Evolutionary conservation across 768 basidiomycete genomes (phyloP).

Genomic region (Chalciporus sphaerocephalus): DNA sequence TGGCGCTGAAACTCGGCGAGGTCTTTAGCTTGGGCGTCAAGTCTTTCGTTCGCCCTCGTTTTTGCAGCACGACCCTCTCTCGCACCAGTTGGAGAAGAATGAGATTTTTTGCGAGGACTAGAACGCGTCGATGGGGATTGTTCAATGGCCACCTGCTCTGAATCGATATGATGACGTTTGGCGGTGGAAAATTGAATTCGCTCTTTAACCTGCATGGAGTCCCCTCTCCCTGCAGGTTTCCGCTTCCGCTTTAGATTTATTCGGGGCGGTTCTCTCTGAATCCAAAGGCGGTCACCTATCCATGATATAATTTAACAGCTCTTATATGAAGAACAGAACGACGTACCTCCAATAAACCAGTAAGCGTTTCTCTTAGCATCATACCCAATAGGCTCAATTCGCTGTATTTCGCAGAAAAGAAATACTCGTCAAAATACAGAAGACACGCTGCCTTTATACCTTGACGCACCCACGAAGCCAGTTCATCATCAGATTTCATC

Average conservation of each 20-base stretch:
- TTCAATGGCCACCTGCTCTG: neutral
- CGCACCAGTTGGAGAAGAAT: slow-evolving; percentile 29
- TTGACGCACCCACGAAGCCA: slow-evolving; percentile 67
- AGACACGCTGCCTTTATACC: neutral
- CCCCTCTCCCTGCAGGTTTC: slow-evolving; percentile 35
- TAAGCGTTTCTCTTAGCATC: slow-evolving; percentile 76
- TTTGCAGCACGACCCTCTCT: slow-evolving; percentile 63
- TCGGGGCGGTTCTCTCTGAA: slow-evolving; percentile 66
- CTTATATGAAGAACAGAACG: neutral
- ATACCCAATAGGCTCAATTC: slow-evolving; percentile 81
- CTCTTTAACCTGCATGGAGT: slow-evolving; percentile 18
- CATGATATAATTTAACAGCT: slow-evolving; percentile 1
- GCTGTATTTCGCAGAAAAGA: slow-evolving; percentile 39
- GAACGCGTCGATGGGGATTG: slow-evolving; percentile 8
- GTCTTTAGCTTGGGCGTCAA: slow-evolving; percentile 66
- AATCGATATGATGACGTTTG: slow-evolving; percentile 28
- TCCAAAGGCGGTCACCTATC: slow-evolving; percentile 78
- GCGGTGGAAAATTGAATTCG: slow-evolving; percentile 9
- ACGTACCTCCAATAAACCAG: slow-evolving; percentile 76
- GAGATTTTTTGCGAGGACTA: slow-evolving; percentile 14
- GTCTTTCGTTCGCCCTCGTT: slow-evolving; percentile 62
- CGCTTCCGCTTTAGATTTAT: slow-evolving; percentile 41
- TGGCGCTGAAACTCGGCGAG: slow-evolving; percentile 59
- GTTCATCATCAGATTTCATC: slow-evolving; percentile 78
- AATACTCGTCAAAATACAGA: slow-evolving; percentile 1